Percentiles rank a stretch among this genome's conserved stretches.
Evolutionary conservation across 1,284 basidiomycete species (phyloP).

Genomic region (Phylloboletellus chloephorus): DNA sequence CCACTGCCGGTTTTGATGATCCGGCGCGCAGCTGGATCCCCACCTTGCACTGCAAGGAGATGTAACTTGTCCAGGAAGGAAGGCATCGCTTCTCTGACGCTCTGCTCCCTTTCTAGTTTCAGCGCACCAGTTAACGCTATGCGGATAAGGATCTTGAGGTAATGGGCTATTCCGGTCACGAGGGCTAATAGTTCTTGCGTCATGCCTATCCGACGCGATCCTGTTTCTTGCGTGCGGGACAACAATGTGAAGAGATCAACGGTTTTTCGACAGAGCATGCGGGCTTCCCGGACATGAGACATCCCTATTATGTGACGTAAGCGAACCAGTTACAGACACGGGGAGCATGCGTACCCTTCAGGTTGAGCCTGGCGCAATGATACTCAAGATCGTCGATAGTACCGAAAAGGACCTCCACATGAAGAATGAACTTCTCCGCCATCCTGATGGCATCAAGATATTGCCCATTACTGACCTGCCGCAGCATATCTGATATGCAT

Average conservation of each 20-base stretch:
- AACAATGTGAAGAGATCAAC: slow-evolving; percentile 97
- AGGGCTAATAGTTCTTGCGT: slow-evolving; percentile 97
- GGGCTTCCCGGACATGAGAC: slow-evolving; percentile 96
- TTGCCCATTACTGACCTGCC: slow-evolving; percentile 93
- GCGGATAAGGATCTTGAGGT: slow-evolving; percentile 98
- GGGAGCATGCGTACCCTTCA: slow-evolving; percentile 64
- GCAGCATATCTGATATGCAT: slow-evolving; percentile 98
- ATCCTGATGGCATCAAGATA: slow-evolving; percentile 96
- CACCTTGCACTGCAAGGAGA: slow-evolving; percentile 82
- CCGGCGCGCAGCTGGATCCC: slow-evolving; percentile 70
- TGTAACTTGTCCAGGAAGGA: slow-evolving; percentile 92
- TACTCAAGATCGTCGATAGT: slow-evolving; percentile 95
- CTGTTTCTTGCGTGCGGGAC: slow-evolving; percentile 93
- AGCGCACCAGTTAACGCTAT: slow-evolving; percentile 95
- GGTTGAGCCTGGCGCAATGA: slow-evolving; percentile 75
- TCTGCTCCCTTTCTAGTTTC: slow-evolving; percentile 89
- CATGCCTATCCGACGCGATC: slow-evolving; percentile 87
- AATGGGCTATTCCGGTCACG: slow-evolving; percentile 96
- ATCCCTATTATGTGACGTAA: slow-evolving; percentile 59
- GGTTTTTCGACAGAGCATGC: slow-evolving; percentile 98
- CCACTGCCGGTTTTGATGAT: slow-evolving; percentile 65
- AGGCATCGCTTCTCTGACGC: slow-evolving; percentile 76
- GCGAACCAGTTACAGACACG: slow-evolving; percentile 8
- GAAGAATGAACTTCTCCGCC: slow-evolving; percentile 98
- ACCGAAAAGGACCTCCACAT: slow-evolving; percentile 97